Evolutionary conservation across 2,329 filamentous ascomycete species (phyloP), one percentile per base, ranked within the genome.

Genomic region (Epichloe amarillans): DNA sequence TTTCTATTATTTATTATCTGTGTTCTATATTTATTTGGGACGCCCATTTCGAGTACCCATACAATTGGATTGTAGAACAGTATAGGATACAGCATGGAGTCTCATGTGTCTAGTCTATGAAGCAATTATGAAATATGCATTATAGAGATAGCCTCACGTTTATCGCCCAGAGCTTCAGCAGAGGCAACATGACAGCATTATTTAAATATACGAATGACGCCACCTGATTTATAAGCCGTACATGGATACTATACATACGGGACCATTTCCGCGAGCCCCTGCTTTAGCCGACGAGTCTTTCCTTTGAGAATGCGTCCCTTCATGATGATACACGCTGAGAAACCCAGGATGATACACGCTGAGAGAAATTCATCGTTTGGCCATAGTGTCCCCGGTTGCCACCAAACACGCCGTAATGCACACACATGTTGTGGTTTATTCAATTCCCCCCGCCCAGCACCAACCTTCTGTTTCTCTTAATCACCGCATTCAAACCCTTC

Each of bases 401-500:
- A 30, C 26, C 26, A 30, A 10, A 10, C 8, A 30, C 26, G 26
- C 8, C 26, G 26, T 30, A 1, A 30, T 30, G 8, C 26, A 30
- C 26, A 10, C 10, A 8, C 26, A 30, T 30, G 17, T 21, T 1
- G 8, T 21, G 14, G 37, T 43, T 5, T n/a, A n/a, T 33, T n/a
- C 38, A 65, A 51, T 57, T 61, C 14, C 58, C 23, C 55, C 58
- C 53, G 23, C 70, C 69, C 3, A 77, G 57, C 35, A 82, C 59
- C 41, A 83, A 57, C 47, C 74, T 70, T 51, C 73, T 67, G 60
- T 84, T 85, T 62, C 75, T 76, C 66, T 76, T 78, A 50, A 84
- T 73, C 19, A 82, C 61, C 42, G 73, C 70, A 61, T 78, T 78
- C 50, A 84, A 64, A 43, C 69, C 76, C 69, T 80, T 83, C 66